Evolutionary conservation across 1,284 basidiomycete genomes (phyloP).

Genomic region (Boletus nobilissimus): DNA sequence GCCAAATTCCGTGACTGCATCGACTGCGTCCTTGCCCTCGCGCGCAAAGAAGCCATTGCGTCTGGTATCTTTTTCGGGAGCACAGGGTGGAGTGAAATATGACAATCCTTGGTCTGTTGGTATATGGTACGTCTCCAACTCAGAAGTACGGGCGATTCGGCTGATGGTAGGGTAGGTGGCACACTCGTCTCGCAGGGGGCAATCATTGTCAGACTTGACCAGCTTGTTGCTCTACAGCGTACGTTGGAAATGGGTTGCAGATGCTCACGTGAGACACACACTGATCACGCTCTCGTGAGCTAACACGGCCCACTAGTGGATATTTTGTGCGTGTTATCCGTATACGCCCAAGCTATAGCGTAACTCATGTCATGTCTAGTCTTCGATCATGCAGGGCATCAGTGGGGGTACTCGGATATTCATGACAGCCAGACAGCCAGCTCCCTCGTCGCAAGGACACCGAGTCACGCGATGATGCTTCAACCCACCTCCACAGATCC

Average conservation of each 20-base stretch:
- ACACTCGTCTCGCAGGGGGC: constrained; percentile 88
- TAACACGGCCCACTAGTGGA: constrained; percentile 20
- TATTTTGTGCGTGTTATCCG: constrained; percentile 54
- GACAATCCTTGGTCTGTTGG: constrained; percentile 87
- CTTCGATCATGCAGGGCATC: constrained; percentile 89
- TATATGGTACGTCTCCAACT: constrained; percentile 72
- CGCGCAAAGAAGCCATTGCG: constrained; percentile 89
- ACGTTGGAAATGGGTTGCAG: constrained; percentile 83
- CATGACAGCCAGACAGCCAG: too few species aligned
- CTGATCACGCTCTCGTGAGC: neutral
- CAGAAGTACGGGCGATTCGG: neutral
- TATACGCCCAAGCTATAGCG: neutral
- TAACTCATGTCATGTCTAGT: constrained; percentile 51
- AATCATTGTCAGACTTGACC: constrained; percentile 89
- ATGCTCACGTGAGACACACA: constrained; percentile 74
- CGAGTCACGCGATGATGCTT: neutral
- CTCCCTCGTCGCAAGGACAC: neutral
- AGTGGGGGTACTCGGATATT: constrained; percentile 95
- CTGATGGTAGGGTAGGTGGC: constrained; percentile 66
- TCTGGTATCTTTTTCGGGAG: constrained; percentile 93
- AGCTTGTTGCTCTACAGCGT: constrained; percentile 93
- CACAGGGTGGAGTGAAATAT: constrained; percentile 95
- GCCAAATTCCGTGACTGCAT: constrained; percentile 76
- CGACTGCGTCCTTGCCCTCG: constrained; percentile 76
- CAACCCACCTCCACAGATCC: too few species aligned